Evolutionary conservation across 73 alveolate genomes (phyloP).

Genomic region (Effrenium voratum): DNA sequence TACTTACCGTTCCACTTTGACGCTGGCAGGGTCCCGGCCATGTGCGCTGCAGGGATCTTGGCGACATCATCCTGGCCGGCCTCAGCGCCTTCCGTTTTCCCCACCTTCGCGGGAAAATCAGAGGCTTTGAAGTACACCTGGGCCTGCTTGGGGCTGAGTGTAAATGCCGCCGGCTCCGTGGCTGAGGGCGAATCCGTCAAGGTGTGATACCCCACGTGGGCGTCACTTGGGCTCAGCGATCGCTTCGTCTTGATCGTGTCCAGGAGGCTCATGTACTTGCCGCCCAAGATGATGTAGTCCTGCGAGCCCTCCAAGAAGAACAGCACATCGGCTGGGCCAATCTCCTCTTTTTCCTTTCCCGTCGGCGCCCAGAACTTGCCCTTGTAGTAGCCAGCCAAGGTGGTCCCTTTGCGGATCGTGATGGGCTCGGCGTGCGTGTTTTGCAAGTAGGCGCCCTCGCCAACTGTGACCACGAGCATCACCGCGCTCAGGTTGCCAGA

Average conservation of each 20-base stretch:
- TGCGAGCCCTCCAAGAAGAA: not conserved
- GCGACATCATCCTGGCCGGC: not conserved
- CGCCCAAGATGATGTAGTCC: not conserved
- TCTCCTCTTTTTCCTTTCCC: not conserved
- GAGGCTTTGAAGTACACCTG: not conserved
- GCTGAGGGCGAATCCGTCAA: not conserved
- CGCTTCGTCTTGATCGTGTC: not conserved
- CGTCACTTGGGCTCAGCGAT: not conserved
- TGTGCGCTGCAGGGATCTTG: conserved; percentile 3
- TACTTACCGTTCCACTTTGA: not conserved
- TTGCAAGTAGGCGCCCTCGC: not conserved
- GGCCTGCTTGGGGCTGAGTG: not conserved
- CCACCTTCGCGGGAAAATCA: not conserved
- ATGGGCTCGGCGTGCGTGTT: not conserved
- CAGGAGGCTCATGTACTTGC: not conserved
- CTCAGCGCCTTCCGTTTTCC: not conserved
- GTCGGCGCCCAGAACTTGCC: not conserved
- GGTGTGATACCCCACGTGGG: not conserved
- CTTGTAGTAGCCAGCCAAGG: conserved; percentile 9
- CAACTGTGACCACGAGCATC: not conserved
- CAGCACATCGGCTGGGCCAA: not conserved
- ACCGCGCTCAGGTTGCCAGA: too few species aligned
- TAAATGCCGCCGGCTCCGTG: not conserved
- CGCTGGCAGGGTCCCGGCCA: not conserved
- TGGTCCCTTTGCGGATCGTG: not conserved